Base-by-base conservation (phyloP, 179 eudicot species). In the Gypsophila paniculata region DNA sequence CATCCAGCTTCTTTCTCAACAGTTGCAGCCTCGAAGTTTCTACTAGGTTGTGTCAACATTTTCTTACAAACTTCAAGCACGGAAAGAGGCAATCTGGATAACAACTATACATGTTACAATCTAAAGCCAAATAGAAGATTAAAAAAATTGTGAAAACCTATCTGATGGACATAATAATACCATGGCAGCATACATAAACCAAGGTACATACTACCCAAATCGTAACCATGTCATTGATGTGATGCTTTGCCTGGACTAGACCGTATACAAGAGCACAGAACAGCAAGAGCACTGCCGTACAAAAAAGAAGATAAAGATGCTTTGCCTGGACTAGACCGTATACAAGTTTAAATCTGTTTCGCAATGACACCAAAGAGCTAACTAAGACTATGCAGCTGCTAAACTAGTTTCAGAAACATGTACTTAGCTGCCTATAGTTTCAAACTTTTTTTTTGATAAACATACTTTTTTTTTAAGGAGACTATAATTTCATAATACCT, bases 1-100 rank as follows among this genome's bases (percentile, higher is more conserved):
- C 99, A 94, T 51, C 97, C 99, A 74, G 97, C 89, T 86, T 91
- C 97, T 75, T 82, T 88, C 74, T 87, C 92, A 76, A 86, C 87
- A 65, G 85, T 78, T 61, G 87, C 91, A 58, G 86, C 97, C 70
- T 70, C 75, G 76, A 90, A 88, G 77, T 88, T 91, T 74, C 88
- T 72, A 83, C 89, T 84, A 63, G 90, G 79, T 72, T 85, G 85
- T 34, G 83, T 87, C 80, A 94, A 75, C 95, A 94, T 82, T 74
- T 89, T 90, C 84, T 86, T 87, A 68, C 91, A 87, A 76, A 92
- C 96, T 79, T 90, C 87, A 73, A 94, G 97, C 73, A 94, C 91
- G 12, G 96, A 88, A 76, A 77, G 89, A 26, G 99, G 96, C 82
- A 94, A 85, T 76, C 99, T 94, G 87, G 71, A 71, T 68, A 74